These are phyloP conservation scores for Fusarium begoniae DNA, from an alignment of 2,329 filamentous ascomycete genomes.

Conservation along the genomic window DNA sequence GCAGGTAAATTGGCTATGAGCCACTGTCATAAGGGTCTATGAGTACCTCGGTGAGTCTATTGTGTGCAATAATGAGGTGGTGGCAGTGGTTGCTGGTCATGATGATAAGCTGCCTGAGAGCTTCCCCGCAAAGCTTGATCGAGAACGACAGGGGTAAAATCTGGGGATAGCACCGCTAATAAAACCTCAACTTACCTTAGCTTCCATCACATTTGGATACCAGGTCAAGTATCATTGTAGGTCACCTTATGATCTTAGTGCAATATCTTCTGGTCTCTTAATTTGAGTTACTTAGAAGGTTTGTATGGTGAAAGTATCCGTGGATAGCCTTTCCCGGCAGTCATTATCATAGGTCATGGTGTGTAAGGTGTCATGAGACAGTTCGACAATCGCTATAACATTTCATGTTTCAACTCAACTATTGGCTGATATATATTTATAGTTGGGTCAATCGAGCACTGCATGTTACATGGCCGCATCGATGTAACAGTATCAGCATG, in stretches of 20 bases:
- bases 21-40: neutral
- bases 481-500: neutral
- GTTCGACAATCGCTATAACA: neutral
- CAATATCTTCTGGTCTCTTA: neutral
- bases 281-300: neutral
- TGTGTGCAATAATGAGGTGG: neutral
- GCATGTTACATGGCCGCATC: neutral
- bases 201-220: neutral
- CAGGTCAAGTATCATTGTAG: neutral
- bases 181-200: neutral
- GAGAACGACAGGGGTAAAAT: conserved; percentile 14
- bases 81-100: neutral
- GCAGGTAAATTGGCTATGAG: neutral
- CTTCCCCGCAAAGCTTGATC: conserved; percentile 22
- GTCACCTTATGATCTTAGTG: neutral
- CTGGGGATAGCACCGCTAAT: neutral
- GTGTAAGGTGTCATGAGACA: neutral
- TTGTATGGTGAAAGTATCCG: neutral
- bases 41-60: neutral
- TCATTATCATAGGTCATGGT: neutral
- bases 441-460: neutral
- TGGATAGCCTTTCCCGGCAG: neutral
- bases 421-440: neutral
- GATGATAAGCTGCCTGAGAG: neutral
- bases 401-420: neutral